Percentiles rank a stretch among this genome's conserved stretches.
These are phyloP conservation scores for Glycine soja DNA, from an alignment of 306 rosid species.

Conservation along the genomic window DNA sequence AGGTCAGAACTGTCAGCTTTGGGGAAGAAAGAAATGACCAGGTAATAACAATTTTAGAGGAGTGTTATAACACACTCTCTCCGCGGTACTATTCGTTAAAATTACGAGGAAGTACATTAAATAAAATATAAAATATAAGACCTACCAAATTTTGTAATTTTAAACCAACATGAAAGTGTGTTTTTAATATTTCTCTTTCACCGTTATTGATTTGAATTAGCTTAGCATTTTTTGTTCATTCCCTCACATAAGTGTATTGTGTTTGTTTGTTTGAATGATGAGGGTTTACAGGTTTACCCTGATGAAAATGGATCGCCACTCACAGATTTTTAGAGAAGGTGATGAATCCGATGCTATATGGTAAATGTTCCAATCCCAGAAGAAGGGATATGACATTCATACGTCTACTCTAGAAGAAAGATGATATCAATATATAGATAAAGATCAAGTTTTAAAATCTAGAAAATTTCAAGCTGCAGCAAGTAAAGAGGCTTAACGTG, in stretches of 20 bases:
- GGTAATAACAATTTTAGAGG: slow-evolving; percentile 48
- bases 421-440: slow-evolving; percentile 4
- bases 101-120: too few relatives aligned
- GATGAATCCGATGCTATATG: background rate
- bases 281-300: slow-evolving; percentile 57
- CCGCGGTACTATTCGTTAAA: too few relatives aligned
- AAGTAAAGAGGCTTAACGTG: background rate
- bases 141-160: too few relatives aligned
- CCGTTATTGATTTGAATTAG: slow-evolving; percentile 13
- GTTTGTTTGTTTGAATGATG: background rate
- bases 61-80: too few relatives aligned
- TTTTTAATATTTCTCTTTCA: background rate
- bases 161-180: too few relatives aligned
- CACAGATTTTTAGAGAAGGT: background rate
- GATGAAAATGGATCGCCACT: slow-evolving; percentile 37
- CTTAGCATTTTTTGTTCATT: background rate
- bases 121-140: too few relatives aligned
- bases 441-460: slow-evolving; percentile 20
- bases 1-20: slow-evolving; percentile 68
- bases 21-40: slow-evolving; percentile 64
- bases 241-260: background rate
- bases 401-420: background rate
- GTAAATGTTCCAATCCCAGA: background rate
- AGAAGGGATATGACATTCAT: background rate
- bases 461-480: background rate